Conservation (phyloP, 495 filamentous ascomycete species). For the Amorphotheca resinae region DNA sequence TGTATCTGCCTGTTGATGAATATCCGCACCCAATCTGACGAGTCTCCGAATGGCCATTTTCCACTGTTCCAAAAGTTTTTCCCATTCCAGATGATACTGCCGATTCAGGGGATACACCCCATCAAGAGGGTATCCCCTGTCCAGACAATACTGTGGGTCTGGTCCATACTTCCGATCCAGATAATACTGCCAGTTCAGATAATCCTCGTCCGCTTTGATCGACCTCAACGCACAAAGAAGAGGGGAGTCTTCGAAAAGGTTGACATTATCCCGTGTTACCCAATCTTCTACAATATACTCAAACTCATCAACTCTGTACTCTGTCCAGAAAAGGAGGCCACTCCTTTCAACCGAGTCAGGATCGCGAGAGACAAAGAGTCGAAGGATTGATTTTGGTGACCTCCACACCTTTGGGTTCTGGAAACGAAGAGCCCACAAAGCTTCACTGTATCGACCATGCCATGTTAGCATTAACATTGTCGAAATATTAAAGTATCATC, state of each 20-base stretch:
- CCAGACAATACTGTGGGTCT: too few relatives aligned
- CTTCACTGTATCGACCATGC: not conserved
- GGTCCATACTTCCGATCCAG: too few relatives aligned
- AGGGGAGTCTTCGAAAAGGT: not conserved
- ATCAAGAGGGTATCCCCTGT: too few relatives aligned
- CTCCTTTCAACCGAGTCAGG: not conserved
- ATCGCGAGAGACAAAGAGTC: not conserved
- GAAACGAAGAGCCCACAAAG: not conserved
- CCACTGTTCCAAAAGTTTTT: not conserved
- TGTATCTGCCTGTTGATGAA: not conserved
- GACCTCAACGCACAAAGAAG: not conserved
- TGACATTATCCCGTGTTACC: slow-evolving; percentile 1
- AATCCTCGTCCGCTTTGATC: too few relatives aligned
- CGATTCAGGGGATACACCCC: too few relatives aligned
- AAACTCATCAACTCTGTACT: not conserved
- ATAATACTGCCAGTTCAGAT: too few relatives aligned
- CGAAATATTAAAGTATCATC: not conserved
- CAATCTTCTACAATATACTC: not conserved
- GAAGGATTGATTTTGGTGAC: not conserved
- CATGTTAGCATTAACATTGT: not conserved
- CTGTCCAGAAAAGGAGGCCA: not conserved
- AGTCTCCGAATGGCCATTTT: not conserved
- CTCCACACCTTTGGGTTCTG: not conserved
- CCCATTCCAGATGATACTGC: not conserved
- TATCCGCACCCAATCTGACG: not conserved